Base-by-base conservation (phyloP, 192 early-diverging fungal genomes). In the Mortierella alpina region DNA sequence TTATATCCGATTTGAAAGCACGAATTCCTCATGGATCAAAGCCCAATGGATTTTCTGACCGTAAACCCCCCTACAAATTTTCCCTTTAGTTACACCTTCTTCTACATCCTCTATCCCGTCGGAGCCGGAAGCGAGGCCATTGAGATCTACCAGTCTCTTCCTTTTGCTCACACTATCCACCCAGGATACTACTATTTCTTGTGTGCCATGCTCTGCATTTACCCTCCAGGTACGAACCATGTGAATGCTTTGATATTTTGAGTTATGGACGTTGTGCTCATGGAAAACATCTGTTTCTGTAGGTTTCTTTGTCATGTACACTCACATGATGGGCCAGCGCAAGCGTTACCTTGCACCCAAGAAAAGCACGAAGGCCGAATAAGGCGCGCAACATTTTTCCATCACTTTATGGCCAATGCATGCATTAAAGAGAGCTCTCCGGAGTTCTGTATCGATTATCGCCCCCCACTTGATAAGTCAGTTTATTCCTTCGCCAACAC, bases 281-380 rank as follows among this genome's bases (percentile, higher is more conserved):
- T 22, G 3, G 3, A 31, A 31, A 31, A 31, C 49, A 49, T 18
- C 15, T 51, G 51, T 75, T 53, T 5, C 14, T n/a, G 60, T 57
- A 84, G 95, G 93, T 11, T 92, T 96, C 78, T 93, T 88, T 79
- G 84, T 88, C 59, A 92, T 98, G 88, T 97, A 97, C 86, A 89
- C 89, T 4, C 93, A 98, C 82, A 98, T 98, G 97, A 91, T 95
- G 56, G 85, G 88, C 40, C 96, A 98, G 84, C 91, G 96, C 65
- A 84, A 87, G 69, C 95, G 93, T 83, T 90, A 91, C 47, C 83
- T 97, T 51, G 87, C 86, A 46, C 73, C 85, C 59, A 67, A 48
- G 55, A 75, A 70, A 51, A 44, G 68, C 59, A 80, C 73, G 61
- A 84, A 84, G 74, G 57, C 83, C 13, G 65, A 79, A 53, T 79